A percentile compares a stretch with the other conserved stretches of the same genome.
Conservation (phyloP, 192 early-diverging fungal species). For the Coemansia nantahalensis region DNA sequence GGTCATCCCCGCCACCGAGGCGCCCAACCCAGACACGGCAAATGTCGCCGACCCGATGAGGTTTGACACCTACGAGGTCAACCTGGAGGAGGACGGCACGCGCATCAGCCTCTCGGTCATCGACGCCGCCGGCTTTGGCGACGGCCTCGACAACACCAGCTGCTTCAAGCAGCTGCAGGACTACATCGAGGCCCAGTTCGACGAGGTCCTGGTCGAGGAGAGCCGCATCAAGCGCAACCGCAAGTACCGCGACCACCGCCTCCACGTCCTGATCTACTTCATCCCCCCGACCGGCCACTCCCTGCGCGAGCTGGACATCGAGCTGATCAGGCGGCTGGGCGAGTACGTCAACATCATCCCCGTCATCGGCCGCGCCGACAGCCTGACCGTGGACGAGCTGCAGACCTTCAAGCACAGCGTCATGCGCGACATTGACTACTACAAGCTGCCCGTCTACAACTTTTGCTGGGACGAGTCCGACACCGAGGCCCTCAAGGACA, state of each 20-base stretch:
- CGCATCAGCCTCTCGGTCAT: constrained; percentile 94
- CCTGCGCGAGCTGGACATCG: constrained; percentile 94
- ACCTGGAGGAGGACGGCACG: constrained; percentile 95
- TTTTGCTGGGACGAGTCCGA: constrained; percentile 99
- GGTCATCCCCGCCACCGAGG: constrained; percentile 73
- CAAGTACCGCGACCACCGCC: constrained; percentile 92
- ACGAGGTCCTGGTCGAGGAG: constrained; percentile 91
- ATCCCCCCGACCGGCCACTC: constrained; percentile 95
- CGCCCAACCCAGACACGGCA: constrained; percentile 70
- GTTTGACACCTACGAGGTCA: constrained; percentile 86
- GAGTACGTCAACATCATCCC: constrained; percentile 95
- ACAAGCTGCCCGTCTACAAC: constrained; percentile 97
- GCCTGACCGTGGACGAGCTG: constrained; percentile 81
- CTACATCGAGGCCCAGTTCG: constrained; percentile 94
- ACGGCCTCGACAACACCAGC: constrained; percentile 90
- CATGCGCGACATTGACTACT: constrained; percentile 97
- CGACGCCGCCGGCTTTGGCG: constrained; percentile 98
- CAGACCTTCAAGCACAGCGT: constrained; percentile 85
- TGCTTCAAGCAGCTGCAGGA: constrained; percentile 91
- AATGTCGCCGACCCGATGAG: constrained; percentile 84
- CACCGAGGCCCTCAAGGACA: constrained; percentile 97
- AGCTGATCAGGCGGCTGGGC: constrained; percentile 88
- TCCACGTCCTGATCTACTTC: constrained; percentile 97
- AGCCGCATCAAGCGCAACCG: constrained; percentile 80
- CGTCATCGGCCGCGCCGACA: constrained; percentile 90